Base-by-base conservation (phyloP, 495 filamentous ascomycete genomes). In the Penicillium bialowiezense region DNA sequence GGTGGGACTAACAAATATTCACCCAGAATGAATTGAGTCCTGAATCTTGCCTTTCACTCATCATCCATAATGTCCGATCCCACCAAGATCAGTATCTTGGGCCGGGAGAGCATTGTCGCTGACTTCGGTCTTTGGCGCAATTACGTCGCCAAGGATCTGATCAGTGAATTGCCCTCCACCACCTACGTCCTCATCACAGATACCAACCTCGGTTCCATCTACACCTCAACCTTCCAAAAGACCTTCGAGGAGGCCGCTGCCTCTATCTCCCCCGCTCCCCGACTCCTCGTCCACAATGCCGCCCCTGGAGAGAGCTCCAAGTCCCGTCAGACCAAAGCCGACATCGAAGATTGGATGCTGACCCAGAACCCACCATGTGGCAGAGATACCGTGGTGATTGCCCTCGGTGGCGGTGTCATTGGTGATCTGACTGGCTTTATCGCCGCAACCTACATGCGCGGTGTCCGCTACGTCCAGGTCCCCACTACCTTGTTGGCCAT, bases 321-420 rank as follows among this genome's bases (percentile, higher is more conserved):
- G 67, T 87, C 90, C 33, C 79, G 92, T 55, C 82, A 87, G 62
- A 97, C 92, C 17, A 97, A 97, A 69, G 92, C 86, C 38, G 87
- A 91, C 60, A 89, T 97, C 52, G 91, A 97, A 65, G 91, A 97
- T 72, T 98, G 95, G 95, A 88, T 98, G 87, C 77, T 97, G 40
- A 81, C 85, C 51, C 81, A 97, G 49, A 71, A 58, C 43, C 76
- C 76, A 7, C 76, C 75, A 65, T 97, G 91, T 77, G 95, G 92
- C 15, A 80, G 93, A 40, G 93, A 98, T 67, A 95, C 91, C 1
- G 87, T 98, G 36, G 81, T 98, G 43, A 89, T 98, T 67, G 93
- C 93, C 14, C 77, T 98, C 12, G 93, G 93, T n/a, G 93, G 93
- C 51, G 93, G 93, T 41, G 95, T 98, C 19, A 96, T 98, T 72